phyloP scores from a whole-genome alignment of 2,329 filamentous ascomycete species.

The Alternaria alternata region DNA sequence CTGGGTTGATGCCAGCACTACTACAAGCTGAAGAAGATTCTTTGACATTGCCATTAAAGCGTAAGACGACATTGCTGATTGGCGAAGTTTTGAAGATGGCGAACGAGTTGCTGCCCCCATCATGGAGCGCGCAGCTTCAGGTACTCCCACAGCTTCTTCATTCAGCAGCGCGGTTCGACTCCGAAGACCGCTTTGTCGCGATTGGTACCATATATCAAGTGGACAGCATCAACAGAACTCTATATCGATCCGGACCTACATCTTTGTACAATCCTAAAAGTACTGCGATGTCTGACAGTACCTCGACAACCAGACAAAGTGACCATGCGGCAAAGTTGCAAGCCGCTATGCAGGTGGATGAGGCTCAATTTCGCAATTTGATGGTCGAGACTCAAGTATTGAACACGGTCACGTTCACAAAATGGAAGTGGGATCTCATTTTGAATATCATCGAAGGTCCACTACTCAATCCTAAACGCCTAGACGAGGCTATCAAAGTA shows the following conservation, averaged over 20 bases:
- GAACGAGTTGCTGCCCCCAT: conserved; percentile 81
- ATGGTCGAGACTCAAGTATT: conserved; percentile 84
- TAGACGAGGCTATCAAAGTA: conserved; percentile 92
- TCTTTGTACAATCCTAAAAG: conserved; percentile 45
- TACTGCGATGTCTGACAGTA: conserved; percentile 27
- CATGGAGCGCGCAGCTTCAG: conserved; percentile 85
- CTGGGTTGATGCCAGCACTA: conserved; percentile 68
- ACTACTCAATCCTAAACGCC: conserved; percentile 84
- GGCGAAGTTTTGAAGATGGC: conserved; percentile 91
- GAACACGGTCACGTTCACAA: conserved; percentile 86
- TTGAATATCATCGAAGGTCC: conserved; percentile 92
- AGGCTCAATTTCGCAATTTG: conserved; percentile 67
- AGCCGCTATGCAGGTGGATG: conserved; percentile 68
- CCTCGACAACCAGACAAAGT: conserved; percentile 49
- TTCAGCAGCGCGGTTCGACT: conserved; percentile 74
- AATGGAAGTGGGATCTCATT: conserved; percentile 98
- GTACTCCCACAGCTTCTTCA: conserved; percentile 86
- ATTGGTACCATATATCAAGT: conserved; percentile 96
- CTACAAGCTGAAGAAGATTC: conserved; percentile 71
- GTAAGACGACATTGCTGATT: conserved; percentile 89
- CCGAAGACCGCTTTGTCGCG: conserved; percentile 78
- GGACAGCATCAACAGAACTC: conserved; percentile 92
- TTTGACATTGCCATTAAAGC: conserved; percentile 74
- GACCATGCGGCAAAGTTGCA: conserved; percentile 60
- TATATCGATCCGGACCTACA: conserved; percentile 77